Base-by-base conservation (phyloP, 805 yeast species). In the Candida silvatica region DNA sequence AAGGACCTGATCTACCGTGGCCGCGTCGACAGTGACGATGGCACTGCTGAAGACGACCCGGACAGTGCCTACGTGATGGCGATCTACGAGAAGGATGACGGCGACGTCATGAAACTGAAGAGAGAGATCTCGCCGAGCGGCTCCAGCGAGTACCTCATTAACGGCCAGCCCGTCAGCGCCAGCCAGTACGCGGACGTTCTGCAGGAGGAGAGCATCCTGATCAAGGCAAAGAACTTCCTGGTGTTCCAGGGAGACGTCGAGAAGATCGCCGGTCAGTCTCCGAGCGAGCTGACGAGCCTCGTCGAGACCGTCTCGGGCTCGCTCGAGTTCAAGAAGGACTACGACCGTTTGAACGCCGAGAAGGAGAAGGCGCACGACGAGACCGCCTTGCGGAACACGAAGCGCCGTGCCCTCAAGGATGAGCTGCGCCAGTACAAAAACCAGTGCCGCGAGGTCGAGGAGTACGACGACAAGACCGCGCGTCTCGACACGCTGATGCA, bases 231-330 rank as follows among this genome's bases (percentile, higher is more conserved):
- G 51, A 92, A 92, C 55, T 90, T 90, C 49, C 61, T 92, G 40
- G 97, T 92, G 6, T 87, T 90, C 52, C 98, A 92, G 62, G 97
- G 98, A 40, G 97, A 90, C 52, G 94, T 92, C 34, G 97, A 90
- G 54, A 81, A 78, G 46, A 77, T 92, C 27, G 97, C 97, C 0
- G 70, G 94, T 0, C 94, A 88, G 53, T 75, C 90, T 0, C 75
- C 97, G 0, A 56, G 58, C 17, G 94, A 86, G 26, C 65, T 92
- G 40, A 74, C 94, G 2, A 67, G 62, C 29, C 57, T 88, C 41
- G 63, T 92, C 36, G 98, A 92, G 58, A 75, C 75, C 12, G 76
- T 92, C 19, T 81, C 94, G 40, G 95, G 96, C 0, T 83, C 95
- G 0, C 57, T 64, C 6, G 92, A 83, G 27, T 71, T 54, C 44